Percentiles rank a stretch among this genome's conserved stretches.
Evolutionary conservation across 2,329 filamentous ascomycete species (phyloP).

Genomic region (Sordariomycetes sp.): DNA sequence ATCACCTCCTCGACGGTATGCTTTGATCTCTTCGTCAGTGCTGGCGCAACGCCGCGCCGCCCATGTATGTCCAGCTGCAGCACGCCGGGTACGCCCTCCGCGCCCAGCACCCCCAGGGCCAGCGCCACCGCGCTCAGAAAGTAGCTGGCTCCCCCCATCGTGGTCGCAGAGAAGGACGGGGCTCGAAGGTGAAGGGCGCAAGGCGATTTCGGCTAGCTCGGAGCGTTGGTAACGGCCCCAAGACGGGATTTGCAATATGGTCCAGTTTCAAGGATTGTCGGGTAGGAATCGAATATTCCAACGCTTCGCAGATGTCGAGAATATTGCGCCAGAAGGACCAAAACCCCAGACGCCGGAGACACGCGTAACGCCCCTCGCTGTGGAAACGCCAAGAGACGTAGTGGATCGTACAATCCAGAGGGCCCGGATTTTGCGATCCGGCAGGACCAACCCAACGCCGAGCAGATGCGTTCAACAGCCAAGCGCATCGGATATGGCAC

Average conservation of each 20-base stretch:
- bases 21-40: not conserved
- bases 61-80: conserved; percentile 1
- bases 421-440: not conserved
- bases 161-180: not conserved
- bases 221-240: not conserved
- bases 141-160: not conserved
- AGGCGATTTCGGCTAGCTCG: not conserved
- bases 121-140: not conserved
- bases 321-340: not conserved
- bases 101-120: not conserved
- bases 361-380: not conserved
- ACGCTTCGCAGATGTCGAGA: not conserved
- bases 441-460: not conserved
- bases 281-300: not conserved
- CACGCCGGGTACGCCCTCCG: not conserved
- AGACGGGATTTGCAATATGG: not conserved
- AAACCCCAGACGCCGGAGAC: not conserved
- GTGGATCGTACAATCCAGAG: not conserved
- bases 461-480: not conserved
- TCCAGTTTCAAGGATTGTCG: not conserved
- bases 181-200: not conserved
- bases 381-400: not conserved
- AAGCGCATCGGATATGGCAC: not conserved
- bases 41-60: not conserved
- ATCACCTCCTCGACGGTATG: conserved; percentile 1